Percentiles rank a stretch among this genome's conserved stretches.
phyloP scores from a whole-genome alignment of 345 rosid genomes.

The Aethionema arabicum region DNA sequence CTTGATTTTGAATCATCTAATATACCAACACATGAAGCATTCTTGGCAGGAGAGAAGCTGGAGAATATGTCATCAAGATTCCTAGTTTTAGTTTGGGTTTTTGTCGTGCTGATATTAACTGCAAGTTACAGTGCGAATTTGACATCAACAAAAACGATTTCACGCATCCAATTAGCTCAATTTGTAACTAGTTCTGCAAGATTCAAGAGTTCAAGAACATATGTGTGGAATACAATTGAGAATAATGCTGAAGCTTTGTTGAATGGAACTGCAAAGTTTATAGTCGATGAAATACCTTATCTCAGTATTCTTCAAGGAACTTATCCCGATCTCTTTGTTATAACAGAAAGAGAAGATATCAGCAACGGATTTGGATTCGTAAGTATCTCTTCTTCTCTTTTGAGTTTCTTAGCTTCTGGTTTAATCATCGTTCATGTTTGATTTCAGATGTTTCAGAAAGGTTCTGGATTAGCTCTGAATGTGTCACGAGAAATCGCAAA shows the following conservation, averaged over 20 bases:
- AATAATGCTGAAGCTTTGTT: conserved; percentile 16
- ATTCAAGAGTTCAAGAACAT: not conserved
- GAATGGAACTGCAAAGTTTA: conserved; percentile 21
- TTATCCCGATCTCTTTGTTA: conserved; percentile 14
- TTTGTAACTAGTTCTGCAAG: not conserved
- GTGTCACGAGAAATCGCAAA: conserved; percentile 30
- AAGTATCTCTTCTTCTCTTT: not conserved
- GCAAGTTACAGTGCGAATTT: conserved; percentile 34
- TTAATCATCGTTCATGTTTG: not conserved
- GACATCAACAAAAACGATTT: conserved; percentile 29
- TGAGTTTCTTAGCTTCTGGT: not conserved
- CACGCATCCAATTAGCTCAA: conserved; percentile 19
- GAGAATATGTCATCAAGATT: conserved; percentile 29
- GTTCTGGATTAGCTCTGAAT: conserved; percentile 27
- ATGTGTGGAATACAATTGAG: conserved; percentile 1
- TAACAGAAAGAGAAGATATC: conserved; percentile 19
- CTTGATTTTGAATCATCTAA: not conserved
- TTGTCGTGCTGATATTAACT: conserved; percentile 31
- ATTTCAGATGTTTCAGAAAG: conserved; percentile 31
- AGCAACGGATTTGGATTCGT: conserved; percentile 38
- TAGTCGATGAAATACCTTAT: conserved; percentile 29
- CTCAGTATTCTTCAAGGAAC: conserved; percentile 21
- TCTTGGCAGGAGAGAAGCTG: conserved; percentile 34
- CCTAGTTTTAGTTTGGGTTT: conserved; percentile 29
- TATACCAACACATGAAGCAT: not conserved